Evolutionary conservation across 805 yeast genomes (phyloP), one percentile per base, ranked within the genome.

Genomic region (Starmerella apis): DNA sequence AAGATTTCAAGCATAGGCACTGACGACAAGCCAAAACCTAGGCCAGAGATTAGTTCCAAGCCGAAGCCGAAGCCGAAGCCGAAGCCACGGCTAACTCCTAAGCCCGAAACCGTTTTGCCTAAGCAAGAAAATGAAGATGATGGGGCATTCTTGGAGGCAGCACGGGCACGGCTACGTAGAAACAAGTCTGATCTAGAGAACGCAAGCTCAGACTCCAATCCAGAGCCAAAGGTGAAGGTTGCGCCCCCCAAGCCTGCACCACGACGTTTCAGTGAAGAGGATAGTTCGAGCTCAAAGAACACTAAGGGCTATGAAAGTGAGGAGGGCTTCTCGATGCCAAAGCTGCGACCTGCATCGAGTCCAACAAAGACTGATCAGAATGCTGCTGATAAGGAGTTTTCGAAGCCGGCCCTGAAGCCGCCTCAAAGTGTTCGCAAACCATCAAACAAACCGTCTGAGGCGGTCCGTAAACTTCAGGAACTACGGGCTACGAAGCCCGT

Each of bases 401-500:
- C 35, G 11, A 25, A 32, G 28, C 57, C 57, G 3, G 43, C 20
- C 14, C 46, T 55, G 19, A 35, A 39, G 28, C 58, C 59, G 16
- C 46, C 54, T 18, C 51, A 50, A 16, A 46, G 44, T 28, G 47
- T 57, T 3, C 50, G 48, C 41, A 47, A 43, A 14, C 45, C 51
- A 5, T 47, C 52, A 6, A 48, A 48, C 9, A 49, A 49, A 22
- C 52, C 55, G 18, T 35, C 49, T 7, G 59, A 56, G 30, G 59
- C 59, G 4, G 43, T 36, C 6, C 47, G 47, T 16, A 47, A 57
- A 32, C 51, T 56, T 6, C 51, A 48, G 18, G 54, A 56, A 23
- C 46, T 56, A 37, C 48, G 56, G 13, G 54, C 59, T 2, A 43
- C 56, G 13, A 52, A 55, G 39, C 56, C 59, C 10, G 47, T 44